Evolutionary conservation across 2,329 filamentous ascomycete species (phyloP).

Genomic region (Diaporthe citriasiana): DNA sequence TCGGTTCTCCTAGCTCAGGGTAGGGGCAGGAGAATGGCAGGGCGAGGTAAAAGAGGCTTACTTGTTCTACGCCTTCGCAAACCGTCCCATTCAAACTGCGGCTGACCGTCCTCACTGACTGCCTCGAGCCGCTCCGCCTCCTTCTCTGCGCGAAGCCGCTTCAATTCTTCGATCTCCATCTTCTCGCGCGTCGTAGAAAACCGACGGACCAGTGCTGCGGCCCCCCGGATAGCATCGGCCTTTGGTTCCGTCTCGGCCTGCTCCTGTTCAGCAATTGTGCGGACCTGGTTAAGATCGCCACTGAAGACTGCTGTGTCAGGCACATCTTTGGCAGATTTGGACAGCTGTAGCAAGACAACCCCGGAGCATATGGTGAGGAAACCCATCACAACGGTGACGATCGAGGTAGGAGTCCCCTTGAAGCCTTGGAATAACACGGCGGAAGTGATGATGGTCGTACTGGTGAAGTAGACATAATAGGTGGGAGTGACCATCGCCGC

Average conservation of each 20-base stretch:
- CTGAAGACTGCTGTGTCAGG: slow-evolving; percentile 93
- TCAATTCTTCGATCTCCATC: slow-evolving; percentile 84
- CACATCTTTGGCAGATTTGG: slow-evolving; percentile 97
- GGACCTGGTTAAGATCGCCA: slow-evolving; percentile 93
- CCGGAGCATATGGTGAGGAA: slow-evolving; percentile 95
- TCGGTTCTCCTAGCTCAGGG: neutral
- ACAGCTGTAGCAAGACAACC: slow-evolving; percentile 93
- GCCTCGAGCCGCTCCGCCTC: slow-evolving; percentile 78
- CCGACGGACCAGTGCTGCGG: slow-evolving; percentile 87
- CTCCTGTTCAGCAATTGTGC: slow-evolving; percentile 94
- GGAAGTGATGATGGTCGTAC: slow-evolving; percentile 93
- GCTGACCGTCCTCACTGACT: slow-evolving; percentile 81
- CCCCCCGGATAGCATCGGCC: slow-evolving; percentile 93
- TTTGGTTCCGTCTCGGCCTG: slow-evolving; percentile 97
- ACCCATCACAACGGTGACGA: slow-evolving; percentile 91
- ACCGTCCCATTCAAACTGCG: slow-evolving; percentile 88
- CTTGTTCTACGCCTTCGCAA: slow-evolving; percentile 76
- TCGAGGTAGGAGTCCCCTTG: slow-evolving; percentile 84
- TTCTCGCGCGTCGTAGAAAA: slow-evolving; percentile 82
- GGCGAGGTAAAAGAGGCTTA: neutral
- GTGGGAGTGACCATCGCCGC: slow-evolving; percentile 97
- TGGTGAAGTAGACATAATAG: slow-evolving; percentile 99
- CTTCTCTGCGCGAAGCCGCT: slow-evolving; percentile 84
- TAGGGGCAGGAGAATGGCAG: too few relatives aligned
- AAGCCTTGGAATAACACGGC: slow-evolving; percentile 94